phyloP scores from a whole-genome alignment of 164 flowering plant species.

The Buxus sempervirens region DNA sequence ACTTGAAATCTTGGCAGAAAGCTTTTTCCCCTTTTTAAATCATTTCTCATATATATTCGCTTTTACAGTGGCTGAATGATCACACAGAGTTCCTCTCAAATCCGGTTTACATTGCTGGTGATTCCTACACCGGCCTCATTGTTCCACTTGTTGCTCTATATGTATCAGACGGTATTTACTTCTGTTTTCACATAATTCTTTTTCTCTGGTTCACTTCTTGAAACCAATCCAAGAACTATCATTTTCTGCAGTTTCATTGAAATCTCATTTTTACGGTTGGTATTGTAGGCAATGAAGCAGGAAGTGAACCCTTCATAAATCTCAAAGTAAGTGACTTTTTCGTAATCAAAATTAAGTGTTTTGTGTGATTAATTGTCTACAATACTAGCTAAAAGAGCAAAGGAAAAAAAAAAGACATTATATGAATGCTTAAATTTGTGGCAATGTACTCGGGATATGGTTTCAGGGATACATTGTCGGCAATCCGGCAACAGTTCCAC shows the following conservation, averaged over 20 bases:
- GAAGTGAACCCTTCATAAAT: conserved; percentile 27
- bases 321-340: conserved; percentile 23
- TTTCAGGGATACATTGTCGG: conserved; percentile 50
- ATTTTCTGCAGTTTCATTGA: no score
- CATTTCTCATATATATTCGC: no score
- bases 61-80: conserved; percentile 5
- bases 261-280: no score
- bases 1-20: conserved; percentile 18
- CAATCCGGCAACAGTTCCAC: conserved; percentile 25
- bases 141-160: background rate
- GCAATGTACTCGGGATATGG: background rate
- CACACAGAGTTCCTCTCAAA: conserved; percentile 9
- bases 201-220: no score
- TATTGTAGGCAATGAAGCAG: conserved; percentile 26
- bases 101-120: background rate
- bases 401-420: background rate
- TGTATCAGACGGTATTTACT: conserved; percentile 13
- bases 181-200: no score
- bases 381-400: no score
- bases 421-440: no score
- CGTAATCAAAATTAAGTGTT: background rate
- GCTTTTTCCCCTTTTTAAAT: conserved; percentile 10
- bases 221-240: no score
- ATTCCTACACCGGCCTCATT: background rate
- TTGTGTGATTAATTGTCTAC: no score